Evolutionary conservation across 495 filamentous ascomycete genomes (phyloP).

Genomic region (Cenococcum geophilum): DNA sequence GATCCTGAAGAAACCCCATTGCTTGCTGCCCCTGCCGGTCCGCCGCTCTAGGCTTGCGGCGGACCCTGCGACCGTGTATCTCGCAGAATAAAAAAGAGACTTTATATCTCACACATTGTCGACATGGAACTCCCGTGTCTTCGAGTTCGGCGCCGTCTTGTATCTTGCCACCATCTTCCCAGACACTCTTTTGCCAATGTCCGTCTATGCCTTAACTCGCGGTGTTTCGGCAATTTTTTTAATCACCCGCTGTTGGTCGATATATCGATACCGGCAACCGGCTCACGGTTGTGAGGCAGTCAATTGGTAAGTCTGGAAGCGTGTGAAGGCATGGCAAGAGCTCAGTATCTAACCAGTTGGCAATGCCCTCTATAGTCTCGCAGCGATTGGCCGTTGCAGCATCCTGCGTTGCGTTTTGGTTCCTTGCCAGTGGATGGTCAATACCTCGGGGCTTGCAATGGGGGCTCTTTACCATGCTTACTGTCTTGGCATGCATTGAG

Average conservation of each 20-base stretch:
- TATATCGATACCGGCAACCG: slow-evolving; percentile 6
- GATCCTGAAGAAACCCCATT: too few species aligned
- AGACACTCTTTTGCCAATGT: slow-evolving; percentile 10
- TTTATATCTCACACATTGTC: slow-evolving; percentile 18
- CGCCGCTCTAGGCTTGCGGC: too few species aligned
- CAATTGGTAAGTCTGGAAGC: too few species aligned
- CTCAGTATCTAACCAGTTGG: too few species aligned
- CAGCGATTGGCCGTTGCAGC: slow-evolving; percentile 9
- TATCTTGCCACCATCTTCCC: slow-evolving; percentile 15
- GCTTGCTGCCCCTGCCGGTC: too few species aligned
- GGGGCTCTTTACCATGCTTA: not conserved
- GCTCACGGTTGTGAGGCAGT: slow-evolving; percentile 9
- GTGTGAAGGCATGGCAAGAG: too few species aligned
- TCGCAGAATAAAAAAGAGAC: too few species aligned
- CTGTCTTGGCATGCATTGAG: slow-evolving; percentile 11
- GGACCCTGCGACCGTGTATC: too few species aligned
- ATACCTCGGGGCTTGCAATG: slow-evolving; percentile 1
- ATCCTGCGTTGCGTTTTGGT: slow-evolving; percentile 8
- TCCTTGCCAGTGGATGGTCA: not conserved
- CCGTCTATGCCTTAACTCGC: slow-evolving; percentile 12
- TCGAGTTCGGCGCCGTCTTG: slow-evolving; percentile 17
- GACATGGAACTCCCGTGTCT: slow-evolving; percentile 19
- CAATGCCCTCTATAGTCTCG: not conserved
- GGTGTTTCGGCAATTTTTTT: slow-evolving; percentile 31
- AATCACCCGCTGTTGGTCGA: not conserved